Evolutionary conservation across 306 rosid genomes (phyloP).

Genomic region (Canavalia ensiformis): DNA sequence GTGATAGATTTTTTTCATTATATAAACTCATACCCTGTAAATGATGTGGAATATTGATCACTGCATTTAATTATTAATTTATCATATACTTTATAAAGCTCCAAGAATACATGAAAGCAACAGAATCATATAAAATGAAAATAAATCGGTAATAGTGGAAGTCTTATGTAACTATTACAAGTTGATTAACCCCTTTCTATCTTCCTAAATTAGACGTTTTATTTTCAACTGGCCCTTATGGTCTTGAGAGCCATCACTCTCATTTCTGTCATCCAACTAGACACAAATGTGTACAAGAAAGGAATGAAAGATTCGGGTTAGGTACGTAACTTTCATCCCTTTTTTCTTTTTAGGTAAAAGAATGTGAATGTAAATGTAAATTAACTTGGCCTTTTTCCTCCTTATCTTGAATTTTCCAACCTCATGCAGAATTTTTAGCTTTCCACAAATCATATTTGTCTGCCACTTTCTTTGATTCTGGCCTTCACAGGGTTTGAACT

Average conservation of each 20-base stretch:
- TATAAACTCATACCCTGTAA: no score
- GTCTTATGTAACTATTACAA: not conserved
- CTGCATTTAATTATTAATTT: no score
- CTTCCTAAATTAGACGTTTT: no score
- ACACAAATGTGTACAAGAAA: constrained; percentile 20
- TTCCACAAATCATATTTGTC: not conserved
- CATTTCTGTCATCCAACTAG: not conserved
- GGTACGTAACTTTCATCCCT: not conserved
- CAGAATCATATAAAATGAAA: not conserved
- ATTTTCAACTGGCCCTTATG: no score
- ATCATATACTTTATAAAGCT: no score
- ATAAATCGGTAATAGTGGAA: not conserved
- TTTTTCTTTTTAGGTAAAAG: not conserved
- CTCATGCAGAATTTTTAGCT: not conserved
- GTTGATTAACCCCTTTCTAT: no score
- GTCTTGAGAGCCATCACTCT: no score
- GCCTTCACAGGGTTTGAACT: no score
- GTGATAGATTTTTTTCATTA: no score
- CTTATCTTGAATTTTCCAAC: not conserved
- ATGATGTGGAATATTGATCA: no score
- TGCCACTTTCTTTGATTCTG: not conserved
- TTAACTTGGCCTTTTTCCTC: not conserved
- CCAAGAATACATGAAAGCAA: not conserved
- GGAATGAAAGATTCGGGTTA: not conserved
- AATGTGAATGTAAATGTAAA: not conserved